Evolutionary conservation across 495 filamentous ascomycete species (phyloP), one percentile per base, ranked within the genome.

Genomic region (Elasticomyces elasticus): DNA sequence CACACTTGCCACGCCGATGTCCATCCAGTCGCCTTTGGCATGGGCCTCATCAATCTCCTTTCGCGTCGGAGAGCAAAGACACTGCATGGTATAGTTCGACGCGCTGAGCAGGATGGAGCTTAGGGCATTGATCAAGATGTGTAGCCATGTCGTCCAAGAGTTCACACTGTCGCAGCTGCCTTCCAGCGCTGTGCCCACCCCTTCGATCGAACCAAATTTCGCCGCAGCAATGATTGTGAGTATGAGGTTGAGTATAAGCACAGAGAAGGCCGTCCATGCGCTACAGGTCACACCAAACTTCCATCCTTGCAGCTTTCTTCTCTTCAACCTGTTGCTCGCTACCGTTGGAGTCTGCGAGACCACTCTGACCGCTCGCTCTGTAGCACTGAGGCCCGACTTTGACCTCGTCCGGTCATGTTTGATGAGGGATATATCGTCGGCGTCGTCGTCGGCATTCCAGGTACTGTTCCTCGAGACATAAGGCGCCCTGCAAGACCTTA

Each of bases 11-110:
- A 60, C 49, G 6, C 60, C 60, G 20, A 62, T 53, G 38, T 62
- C 55, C 44, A 58, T 24, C 56, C 56, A 62, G 12, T 47, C 55
- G 15, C 52, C 49, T 31, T 57, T 38, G 35, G 52, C 47, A 46
- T 62, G 60, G n/a, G 60, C 60, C 43, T 44, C 50, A 37, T 62
- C 51, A 23, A 60, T 27, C 28, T 62, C 60, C 22, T 48, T 26
- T 15, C 60, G 33, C 22, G 60, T 60, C 1, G 60, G 60, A 13
- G 60, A 60, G 20, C 38, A 46, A 12, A 62, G 52, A 28, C 52
- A 49, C 45, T 62, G 60, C 56, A 60, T 60, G 26, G 31, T 45
- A 28, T 58, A 49, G 49, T 62, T 62, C 13, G 41, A 46, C 1
- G 55, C 59, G 27, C 55, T 49, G 10, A 62, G 48, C 37, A 62